Evolutionary conservation across 257 asterid species (phyloP).

Genomic region (Lantana camara): DNA sequence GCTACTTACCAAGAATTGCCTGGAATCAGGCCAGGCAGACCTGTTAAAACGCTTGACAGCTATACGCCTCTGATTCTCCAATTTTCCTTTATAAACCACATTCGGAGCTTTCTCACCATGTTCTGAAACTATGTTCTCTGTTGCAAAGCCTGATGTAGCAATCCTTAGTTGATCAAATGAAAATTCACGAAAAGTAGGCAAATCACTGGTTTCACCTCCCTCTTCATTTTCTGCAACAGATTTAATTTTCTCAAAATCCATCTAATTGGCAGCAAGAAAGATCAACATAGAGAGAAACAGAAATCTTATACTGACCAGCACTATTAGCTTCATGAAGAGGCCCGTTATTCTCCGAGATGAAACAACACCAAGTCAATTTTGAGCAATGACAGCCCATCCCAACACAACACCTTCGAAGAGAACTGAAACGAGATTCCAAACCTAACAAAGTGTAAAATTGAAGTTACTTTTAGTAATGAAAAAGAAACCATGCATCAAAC

Average conservation of each 20-base stretch:
- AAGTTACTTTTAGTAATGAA: no score
- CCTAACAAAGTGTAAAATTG: conserved; percentile 23
- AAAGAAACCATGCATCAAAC: background rate
- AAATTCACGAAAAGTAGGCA: conserved; percentile 81
- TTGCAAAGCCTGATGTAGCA: conserved; percentile 91
- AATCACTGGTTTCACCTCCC: conserved; percentile 66
- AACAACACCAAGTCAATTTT: conserved; percentile 50
- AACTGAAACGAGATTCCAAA: conserved; percentile 23
- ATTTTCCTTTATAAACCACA: conserved; percentile 86
- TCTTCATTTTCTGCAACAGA: conserved; percentile 65
- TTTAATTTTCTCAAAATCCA: conserved; percentile 12
- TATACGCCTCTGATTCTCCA: conserved; percentile 80
- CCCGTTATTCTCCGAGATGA: conserved; percentile 45
- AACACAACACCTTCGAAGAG: conserved; percentile 19
- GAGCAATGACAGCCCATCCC: conserved; percentile 61
- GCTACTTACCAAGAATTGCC: conserved; percentile 86
- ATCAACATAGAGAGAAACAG: background rate
- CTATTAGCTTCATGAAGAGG: conserved; percentile 42
- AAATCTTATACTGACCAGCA: conserved; percentile 37
- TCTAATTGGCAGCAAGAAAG: background rate
- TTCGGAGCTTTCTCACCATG: conserved; percentile 99
- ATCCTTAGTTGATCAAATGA: conserved; percentile 78
- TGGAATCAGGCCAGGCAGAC: conserved; percentile 85
- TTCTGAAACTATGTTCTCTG: conserved; percentile 90
- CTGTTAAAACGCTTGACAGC: conserved; percentile 95